phyloP scores from a whole-genome alignment of 225 moss, liverwort and hornwort species.

The Bryum argenteum region DNA sequence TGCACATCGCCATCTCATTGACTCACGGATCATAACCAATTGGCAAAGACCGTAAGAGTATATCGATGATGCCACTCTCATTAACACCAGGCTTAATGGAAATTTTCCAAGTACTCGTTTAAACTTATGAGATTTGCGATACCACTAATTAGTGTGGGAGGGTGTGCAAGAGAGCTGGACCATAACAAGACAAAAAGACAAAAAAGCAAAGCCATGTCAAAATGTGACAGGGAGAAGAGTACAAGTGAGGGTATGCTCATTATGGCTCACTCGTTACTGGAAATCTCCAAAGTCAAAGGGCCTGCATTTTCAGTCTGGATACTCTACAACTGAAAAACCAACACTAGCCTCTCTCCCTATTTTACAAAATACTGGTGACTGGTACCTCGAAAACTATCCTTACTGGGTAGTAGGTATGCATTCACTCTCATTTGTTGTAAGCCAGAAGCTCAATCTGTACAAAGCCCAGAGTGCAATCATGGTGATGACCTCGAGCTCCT shows the following conservation, averaged over 20 bases:
- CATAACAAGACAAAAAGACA: not conserved
- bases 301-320: slow-evolving; percentile 13
- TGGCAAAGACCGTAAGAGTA: not conserved
- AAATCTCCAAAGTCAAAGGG: slow-evolving; percentile 41
- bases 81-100: slow-evolving; percentile 25
- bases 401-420: slow-evolving; percentile 22
- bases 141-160: too few relatives aligned
- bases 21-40: slow-evolving; percentile 30
- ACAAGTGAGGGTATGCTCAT: not conserved
- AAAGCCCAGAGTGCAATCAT: slow-evolving; percentile 8
- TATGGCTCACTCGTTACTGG: slow-evolving; percentile 17
- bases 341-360: slow-evolving; percentile 7
- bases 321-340: slow-evolving; percentile 16
- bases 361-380: not conserved
- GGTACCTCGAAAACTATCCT: not conserved
- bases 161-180: not conserved
- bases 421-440: slow-evolving; percentile 2
- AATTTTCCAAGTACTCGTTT: slow-evolving; percentile 1
- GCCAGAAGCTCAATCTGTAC: slow-evolving; percentile 9
- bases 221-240: not conserved
- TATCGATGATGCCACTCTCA: slow-evolving; percentile 23
- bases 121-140: too few relatives aligned
- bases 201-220: slow-evolving; percentile 1
- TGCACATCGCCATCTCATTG: slow-evolving; percentile 24
- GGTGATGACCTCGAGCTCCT: too few relatives aligned